These are phyloP conservation scores for Ogataea nitratoaversa DNA, from an alignment of 805 yeast species.

Conservation along the genomic window DNA sequence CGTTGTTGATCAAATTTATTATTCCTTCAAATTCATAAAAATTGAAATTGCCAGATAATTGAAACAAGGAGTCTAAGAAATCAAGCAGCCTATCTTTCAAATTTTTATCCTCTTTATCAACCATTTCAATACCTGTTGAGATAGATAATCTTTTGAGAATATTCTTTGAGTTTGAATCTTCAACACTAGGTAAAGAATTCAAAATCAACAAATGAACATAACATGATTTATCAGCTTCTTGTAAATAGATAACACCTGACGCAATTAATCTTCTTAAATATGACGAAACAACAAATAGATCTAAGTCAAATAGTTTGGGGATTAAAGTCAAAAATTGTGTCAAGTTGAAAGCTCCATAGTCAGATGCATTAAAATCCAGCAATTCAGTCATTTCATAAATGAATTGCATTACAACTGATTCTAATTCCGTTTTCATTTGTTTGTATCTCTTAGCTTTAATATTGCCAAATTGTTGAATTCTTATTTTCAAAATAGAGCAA, in stretches of 20 bases:
- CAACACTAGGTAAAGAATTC: slow-evolving; percentile 52
- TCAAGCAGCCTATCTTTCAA: slow-evolving; percentile 7
- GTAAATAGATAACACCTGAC: slow-evolving; percentile 72
- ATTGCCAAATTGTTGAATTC: slow-evolving; percentile 18
- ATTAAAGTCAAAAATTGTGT: slow-evolving; percentile 42
- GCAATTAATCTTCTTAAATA: slow-evolving; percentile 81
- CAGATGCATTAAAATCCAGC: slow-evolving; percentile 18
- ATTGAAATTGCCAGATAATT: background rate
- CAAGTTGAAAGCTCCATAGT: slow-evolving; percentile 16
- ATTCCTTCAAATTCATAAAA: slow-evolving; percentile 10
- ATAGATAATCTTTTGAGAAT: slow-evolving; percentile 27
- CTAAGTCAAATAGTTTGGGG: slow-evolving; percentile 43
- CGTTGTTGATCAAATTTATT: slow-evolving; percentile 5
- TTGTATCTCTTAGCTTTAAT: slow-evolving; percentile 22
- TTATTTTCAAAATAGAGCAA: slow-evolving; percentile 23
- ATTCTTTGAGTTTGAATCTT: slow-evolving; percentile 34
- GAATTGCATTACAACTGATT: slow-evolving; percentile 29
- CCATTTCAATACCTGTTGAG: slow-evolving; percentile 20
- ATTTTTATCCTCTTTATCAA: slow-evolving; percentile 7
- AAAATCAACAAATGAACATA: slow-evolving; percentile 52
- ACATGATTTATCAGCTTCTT: slow-evolving; percentile 46
- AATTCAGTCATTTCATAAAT: slow-evolving; percentile 28
- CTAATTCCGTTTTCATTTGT: slow-evolving; percentile 28
- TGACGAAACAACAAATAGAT: slow-evolving; percentile 53
- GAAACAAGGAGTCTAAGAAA: slow-evolving; percentile 5